phyloP scores from a whole-genome alignment of 805 yeast species.

The Candida pini region DNA sequence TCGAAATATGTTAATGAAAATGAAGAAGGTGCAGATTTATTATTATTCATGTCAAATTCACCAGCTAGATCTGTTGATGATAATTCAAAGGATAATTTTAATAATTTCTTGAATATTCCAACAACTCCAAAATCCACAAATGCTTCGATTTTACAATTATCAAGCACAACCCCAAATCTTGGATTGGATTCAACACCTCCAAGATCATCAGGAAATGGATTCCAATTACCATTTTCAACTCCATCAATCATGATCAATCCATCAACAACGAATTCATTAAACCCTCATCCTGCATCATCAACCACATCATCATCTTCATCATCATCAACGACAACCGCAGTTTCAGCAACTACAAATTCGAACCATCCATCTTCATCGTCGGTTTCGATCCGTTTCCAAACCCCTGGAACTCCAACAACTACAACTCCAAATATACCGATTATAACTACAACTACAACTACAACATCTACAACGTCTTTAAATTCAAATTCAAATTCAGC shows the following conservation, averaged over 20 bases:
- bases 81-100: constrained; percentile 26
- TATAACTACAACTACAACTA: background rate
- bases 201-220: constrained; percentile 8
- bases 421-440: constrained; percentile 9
- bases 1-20: constrained; percentile 22
- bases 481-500: too few species aligned
- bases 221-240: constrained; percentile 17
- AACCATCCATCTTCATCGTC: background rate
- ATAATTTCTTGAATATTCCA: constrained; percentile 17
- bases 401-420: constrained; percentile 13
- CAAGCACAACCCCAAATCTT: constrained; percentile 14
- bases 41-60: constrained; percentile 78
- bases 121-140: constrained; percentile 24
- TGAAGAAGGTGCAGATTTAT: constrained; percentile 73
- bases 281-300: background rate
- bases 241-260: constrained; percentile 17
- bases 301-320: background rate
- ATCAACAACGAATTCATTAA: background rate
- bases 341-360: background rate
- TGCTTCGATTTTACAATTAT: constrained; percentile 11
- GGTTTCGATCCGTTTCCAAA: constrained; percentile 5
- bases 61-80: constrained; percentile 37
- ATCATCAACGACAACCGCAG: constrained; percentile 1
- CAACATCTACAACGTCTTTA: too few species aligned
- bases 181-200: constrained; percentile 25